Base-by-base conservation (phyloP, 768 basidiomycete species). In the Mycena metata region DNA sequence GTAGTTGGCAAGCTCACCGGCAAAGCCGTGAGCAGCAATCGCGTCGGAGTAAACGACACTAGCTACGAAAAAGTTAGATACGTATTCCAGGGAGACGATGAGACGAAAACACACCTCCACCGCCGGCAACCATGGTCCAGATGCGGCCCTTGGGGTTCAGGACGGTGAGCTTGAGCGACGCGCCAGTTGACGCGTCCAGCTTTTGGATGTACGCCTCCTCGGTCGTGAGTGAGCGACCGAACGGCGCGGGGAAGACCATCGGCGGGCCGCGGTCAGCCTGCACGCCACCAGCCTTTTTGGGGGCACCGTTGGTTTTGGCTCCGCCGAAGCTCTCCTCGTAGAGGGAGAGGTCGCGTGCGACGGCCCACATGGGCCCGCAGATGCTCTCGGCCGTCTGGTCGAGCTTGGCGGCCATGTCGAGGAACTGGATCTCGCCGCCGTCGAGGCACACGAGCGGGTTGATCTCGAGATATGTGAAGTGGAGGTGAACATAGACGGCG, bases 111-210 rank as follows among this genome's bases (percentile, higher is more conserved):
- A 39, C 33, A 66, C 65, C 65, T 85, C 95, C 95, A 77, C 98
- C 98, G 83, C 97, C 98, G 61, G 98, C 97, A 63, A 99, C 98
- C 97, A 99, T 99, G 73, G 98, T 99, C 98, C 98, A 99, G 72
- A 99, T 90, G 69, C 96, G 93, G 67, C 97, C 98, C 78, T 94
- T 92, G 60, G 93, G 81, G 81, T 99, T 98, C 75, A 99, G 85
- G 59, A 99, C 97, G 46, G 98, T 99, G 50, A 99, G 88, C 80
- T 99, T 99, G 78, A 99, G 91, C 11, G 96, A 98, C 74, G 98
- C 96, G 84, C 98, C 97, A 47, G 98, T 99, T 23, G 95, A 96
- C 23, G 87, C 95, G 71, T 99, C 98, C 72, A 99, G 89, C 80
- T 98, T 98, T 84, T 98, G 96, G 80, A 99, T 98, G 84, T 98